Evolutionary conservation across 805 yeast genomes (phyloP).

Genomic region (Kodamaea nitidulidarum): DNA sequence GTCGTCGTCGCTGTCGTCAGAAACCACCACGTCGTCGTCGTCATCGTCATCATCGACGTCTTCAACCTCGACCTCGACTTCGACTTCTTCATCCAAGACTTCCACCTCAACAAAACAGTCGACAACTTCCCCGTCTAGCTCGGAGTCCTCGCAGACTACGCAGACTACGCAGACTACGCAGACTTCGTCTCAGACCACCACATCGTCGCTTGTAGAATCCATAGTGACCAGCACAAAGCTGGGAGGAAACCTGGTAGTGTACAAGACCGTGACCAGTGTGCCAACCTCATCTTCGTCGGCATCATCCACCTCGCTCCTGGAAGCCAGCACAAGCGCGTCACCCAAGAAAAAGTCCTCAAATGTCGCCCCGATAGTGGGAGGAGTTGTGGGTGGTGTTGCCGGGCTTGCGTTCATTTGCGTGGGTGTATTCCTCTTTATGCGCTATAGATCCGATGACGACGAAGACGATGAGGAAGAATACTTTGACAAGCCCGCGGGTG

Average conservation of each 20-base stretch:
- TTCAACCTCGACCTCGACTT: background rate
- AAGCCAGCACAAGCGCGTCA: conserved; percentile 4
- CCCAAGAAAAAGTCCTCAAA: conserved; percentile 23
- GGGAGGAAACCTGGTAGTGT: conserved; percentile 8
- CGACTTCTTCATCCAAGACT: background rate
- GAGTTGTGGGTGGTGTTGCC: conserved; percentile 42
- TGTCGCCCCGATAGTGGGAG: conserved; percentile 42
- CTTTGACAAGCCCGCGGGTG: conserved; percentile 19
- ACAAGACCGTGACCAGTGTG: conserved; percentile 11
- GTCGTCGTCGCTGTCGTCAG: conserved; percentile 5
- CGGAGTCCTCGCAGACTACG: background rate
- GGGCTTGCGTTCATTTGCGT: conserved; percentile 25
- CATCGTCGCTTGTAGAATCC: background rate
- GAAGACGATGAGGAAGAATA: conserved; percentile 41
- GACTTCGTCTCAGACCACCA: conserved; percentile 1
- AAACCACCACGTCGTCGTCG: background rate
- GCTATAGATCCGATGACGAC: conserved; percentile 46
- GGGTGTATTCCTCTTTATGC: conserved; percentile 28
- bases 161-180: conserved; percentile 1
- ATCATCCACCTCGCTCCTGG: no score
- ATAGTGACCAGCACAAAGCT: conserved; percentile 4
- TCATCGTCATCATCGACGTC: conserved; percentile 3
- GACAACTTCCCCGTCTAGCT: conserved; percentile 6
- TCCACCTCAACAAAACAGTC: conserved; percentile 2
- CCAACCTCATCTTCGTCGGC: conserved; percentile 5